A percentile compares a stretch with the other conserved stretches of the same genome.
Conservation (phyloP, 2,329 filamentous ascomycete species). For the Verticillium zaregamsianum region DNA sequence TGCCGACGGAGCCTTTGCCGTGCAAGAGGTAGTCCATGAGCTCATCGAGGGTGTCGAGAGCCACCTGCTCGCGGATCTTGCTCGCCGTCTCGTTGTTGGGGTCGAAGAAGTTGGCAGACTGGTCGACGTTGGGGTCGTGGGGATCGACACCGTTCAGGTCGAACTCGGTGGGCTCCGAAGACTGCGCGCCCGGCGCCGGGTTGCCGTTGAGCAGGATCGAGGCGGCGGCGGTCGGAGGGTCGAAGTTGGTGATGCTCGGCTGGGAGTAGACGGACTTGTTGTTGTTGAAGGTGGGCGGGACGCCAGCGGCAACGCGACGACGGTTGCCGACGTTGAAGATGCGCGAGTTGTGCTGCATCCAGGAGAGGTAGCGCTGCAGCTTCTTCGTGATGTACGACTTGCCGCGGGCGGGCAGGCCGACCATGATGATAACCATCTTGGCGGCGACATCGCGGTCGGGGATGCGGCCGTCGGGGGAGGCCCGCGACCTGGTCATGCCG, state of each 20-base stretch:
- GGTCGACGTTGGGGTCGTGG: conserved; percentile 61
- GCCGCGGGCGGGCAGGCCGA: conserved; percentile 87
- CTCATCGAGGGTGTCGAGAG: conserved; percentile 88
- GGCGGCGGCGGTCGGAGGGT: conserved; percentile 49
- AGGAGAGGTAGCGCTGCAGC: conserved; percentile 88
- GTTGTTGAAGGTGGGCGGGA: conserved; percentile 26
- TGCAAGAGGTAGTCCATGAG: conserved; percentile 83
- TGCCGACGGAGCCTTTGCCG: conserved; percentile 82
- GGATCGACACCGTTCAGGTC: conserved; percentile 26
- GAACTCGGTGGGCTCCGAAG: conserved; percentile 17
- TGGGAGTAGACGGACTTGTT: conserved; percentile 36
- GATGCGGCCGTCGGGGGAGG: conserved; percentile 93
- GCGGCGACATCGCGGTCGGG: conserved; percentile 90
- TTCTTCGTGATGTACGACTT: conserved; percentile 99
- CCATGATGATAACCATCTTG: conserved; percentile 98
- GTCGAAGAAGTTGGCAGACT: conserved; percentile 92
- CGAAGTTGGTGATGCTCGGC: conserved; percentile 22
- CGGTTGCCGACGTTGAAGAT: conserved; percentile 98
- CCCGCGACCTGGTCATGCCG: conserved; percentile 89
- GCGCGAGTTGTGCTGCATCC: conserved; percentile 91
- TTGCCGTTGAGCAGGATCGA: conserved; percentile 54
- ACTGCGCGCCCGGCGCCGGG: conserved; percentile 37
- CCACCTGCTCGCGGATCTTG: conserved; percentile 83
- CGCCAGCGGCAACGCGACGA: conserved; percentile 72
- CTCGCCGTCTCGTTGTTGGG: conserved; percentile 80